Conservation (phyloP, 345 rosid species). For the Populus nigra region DNA sequence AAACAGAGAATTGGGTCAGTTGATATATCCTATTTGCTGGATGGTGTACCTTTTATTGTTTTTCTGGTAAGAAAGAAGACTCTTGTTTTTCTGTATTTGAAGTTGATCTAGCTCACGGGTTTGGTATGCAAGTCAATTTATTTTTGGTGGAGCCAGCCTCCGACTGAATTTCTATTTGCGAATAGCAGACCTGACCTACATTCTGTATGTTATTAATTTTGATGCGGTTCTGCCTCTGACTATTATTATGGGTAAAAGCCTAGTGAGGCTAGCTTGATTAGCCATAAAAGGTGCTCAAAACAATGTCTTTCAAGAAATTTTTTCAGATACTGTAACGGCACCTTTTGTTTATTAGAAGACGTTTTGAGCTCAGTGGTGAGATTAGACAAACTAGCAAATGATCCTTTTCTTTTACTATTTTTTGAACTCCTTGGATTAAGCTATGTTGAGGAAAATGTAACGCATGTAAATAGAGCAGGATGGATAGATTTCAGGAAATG, state of each 20-base stretch:
- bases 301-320: not conserved
- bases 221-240: not conserved
- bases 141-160: not conserved
- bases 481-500: conserved; percentile 3
- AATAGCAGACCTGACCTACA: not conserved
- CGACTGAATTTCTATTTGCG: not conserved
- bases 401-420: not conserved
- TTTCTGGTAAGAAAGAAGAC: not conserved
- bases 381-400: not conserved
- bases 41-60: not conserved
- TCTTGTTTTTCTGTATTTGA: not conserved
- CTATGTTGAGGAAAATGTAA: not conserved
- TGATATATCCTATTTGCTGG: not conserved
- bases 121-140: not conserved
- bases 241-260: not conserved
- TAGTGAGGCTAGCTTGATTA: not conserved
- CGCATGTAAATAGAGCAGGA: not conserved
- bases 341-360: not conserved
- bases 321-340: not conserved
- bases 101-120: not conserved
- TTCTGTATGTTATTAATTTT: not conserved
- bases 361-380: not conserved
- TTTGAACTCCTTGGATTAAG: not conserved
- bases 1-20: not conserved
- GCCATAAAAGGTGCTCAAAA: not conserved